phyloP scores from a whole-genome alignment of 345 rosid species.

The Melaleuca quinquenervia region DNA sequence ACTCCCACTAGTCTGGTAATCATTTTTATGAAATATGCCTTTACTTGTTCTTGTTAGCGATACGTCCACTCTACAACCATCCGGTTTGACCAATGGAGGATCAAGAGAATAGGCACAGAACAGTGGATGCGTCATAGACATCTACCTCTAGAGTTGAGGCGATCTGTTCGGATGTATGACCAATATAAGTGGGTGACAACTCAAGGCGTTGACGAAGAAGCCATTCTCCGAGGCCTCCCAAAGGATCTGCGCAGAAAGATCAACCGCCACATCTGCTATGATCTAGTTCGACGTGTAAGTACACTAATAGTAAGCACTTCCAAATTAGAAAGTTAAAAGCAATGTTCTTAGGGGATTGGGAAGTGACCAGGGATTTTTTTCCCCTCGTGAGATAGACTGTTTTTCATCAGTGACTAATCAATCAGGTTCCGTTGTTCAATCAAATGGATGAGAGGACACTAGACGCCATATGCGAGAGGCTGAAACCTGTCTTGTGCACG shows the following conservation, averaged over 20 bases:
- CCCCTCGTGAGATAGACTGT: not conserved
- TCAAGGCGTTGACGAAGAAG: slow-evolving; percentile 57
- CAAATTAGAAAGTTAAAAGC: not conserved
- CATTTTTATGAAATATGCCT: not conserved
- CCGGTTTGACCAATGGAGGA: slow-evolving; percentile 66
- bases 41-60: slow-evolving; percentile 17
- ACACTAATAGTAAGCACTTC: not conserved
- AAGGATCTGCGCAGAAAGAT: slow-evolving; percentile 59
- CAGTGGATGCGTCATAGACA: slow-evolving; percentile 28
- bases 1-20: not conserved
- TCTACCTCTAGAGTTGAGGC: slow-evolving; percentile 39
- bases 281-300: slow-evolving; percentile 68
- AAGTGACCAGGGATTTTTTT: not conserved
- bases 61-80: slow-evolving; percentile 59
- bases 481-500: slow-evolving; percentile 6
- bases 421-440: slow-evolving; percentile 15
- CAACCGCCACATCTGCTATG: slow-evolving; percentile 66
- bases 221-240: slow-evolving; percentile 45
- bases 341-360: not conserved
- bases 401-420: not conserved
- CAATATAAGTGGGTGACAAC: slow-evolving; percentile 71
- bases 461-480: slow-evolving; percentile 17
- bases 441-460: slow-evolving; percentile 13
- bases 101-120: slow-evolving; percentile 33
- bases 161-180: slow-evolving; percentile 37